Base-by-base conservation (phyloP, 2,329 filamentous ascomycete genomes). In the Sclerotiophoma versabilis region DNA sequence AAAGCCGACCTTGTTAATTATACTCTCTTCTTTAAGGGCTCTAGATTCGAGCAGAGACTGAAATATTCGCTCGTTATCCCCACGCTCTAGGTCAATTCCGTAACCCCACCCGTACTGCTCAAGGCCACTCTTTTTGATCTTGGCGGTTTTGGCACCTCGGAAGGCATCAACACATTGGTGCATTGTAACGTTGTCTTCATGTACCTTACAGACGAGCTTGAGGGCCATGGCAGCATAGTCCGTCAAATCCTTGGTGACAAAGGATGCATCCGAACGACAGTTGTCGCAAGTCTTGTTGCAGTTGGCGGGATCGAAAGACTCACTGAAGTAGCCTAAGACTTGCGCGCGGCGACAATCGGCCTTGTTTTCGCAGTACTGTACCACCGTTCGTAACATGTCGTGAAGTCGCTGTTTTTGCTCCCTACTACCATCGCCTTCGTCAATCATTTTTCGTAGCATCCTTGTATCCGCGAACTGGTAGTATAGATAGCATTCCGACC, bases 301-400 rank as follows among this genome's bases (percentile, higher is more conserved):
- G 45, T 91, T 83, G 11, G 85, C 83, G 30, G 81, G 80, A 45
- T 84, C 79, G 71, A 98, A 99, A 1, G 81, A 81, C 74, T 99
- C 96, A 52, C 89, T 92, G 79, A 99, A 99, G 75, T 99, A 99
- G n/a, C 85, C 85, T 27, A 99, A 84, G 14, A 99, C 88, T 73
- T 96, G 91, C 1, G 90, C 88, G 56, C 95, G 84, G 58, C 95
- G 88, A 72, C 95, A 99, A 64, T 96, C 92, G 49, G 84, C 87
- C 65, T 85, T 84, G 75, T 97, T 97, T 69, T 97, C 91, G 73
- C 93, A 98, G 69, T 90, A 99, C 54, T 91, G 86, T 1, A 92
- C 83, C 54, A 99, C 92, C 30, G 87, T 87, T 55, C 89, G 87
- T 39, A 99, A 81, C 92, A 98, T 96, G 30, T 88, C 83, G 60